These are phyloP conservation scores for Thalassiosira exigua DNA, from an alignment of 352 stramenopile species.

Conservation along the genomic window DNA sequence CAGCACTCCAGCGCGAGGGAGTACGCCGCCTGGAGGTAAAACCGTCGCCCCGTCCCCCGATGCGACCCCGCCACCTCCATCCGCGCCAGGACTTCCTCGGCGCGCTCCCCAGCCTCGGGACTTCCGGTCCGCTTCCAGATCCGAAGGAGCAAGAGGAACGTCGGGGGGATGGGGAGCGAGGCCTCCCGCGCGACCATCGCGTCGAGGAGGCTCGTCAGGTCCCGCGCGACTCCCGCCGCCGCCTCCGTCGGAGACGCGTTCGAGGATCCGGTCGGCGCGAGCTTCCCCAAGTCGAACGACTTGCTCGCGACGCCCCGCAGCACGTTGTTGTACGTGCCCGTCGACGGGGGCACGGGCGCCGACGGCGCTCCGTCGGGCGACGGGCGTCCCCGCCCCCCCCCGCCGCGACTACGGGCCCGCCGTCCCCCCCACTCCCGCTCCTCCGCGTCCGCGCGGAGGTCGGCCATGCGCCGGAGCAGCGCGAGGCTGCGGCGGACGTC, in stretches of 20 bases:
- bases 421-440: too few relatives aligned
- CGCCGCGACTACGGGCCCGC: too few relatives aligned
- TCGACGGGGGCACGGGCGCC: conserved; percentile 31
- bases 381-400: neutral
- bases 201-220: conserved; percentile 37
- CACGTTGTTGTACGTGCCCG: conserved; percentile 45
- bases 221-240: conserved; percentile 7
- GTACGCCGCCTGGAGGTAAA: conserved; percentile 34
- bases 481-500: conserved; percentile 25
- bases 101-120: conserved; percentile 44
- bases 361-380: neutral
- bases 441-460: conserved; percentile 16
- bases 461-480: conserved; percentile 43
- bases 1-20: conserved; percentile 42
- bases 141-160: conserved; percentile 41
- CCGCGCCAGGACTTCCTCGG: conserved; percentile 46
- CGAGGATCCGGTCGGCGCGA: too few relatives aligned
- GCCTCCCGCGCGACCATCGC: conserved; percentile 49
- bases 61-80: conserved; percentile 46
- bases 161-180: conserved; percentile 28
- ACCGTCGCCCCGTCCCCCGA: too few relatives aligned
- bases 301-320: conserved; percentile 33
- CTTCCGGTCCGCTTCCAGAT: conserved; percentile 36
- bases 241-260: neutral
- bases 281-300: conserved; percentile 8